phyloP scores from a whole-genome alignment of 1,139 yeast species.

The Debaryomyces singareniensis region DNA sequence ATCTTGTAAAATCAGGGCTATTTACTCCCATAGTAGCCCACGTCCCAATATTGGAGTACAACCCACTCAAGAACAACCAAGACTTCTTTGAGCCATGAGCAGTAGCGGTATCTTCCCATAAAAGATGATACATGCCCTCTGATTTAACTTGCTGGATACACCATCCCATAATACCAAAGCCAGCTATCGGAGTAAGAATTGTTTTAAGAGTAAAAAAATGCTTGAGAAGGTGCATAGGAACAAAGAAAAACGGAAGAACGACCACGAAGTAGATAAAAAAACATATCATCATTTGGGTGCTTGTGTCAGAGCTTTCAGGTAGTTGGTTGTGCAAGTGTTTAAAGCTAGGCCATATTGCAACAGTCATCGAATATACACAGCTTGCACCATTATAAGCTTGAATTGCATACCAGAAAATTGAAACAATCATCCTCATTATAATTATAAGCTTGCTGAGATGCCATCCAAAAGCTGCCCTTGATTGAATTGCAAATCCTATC shows the following conservation, averaged over 20 bases:
- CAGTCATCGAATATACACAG: constrained; percentile 8
- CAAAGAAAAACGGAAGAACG: constrained; percentile 10
- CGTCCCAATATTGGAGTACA: constrained; percentile 17
- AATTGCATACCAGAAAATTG: constrained; percentile 15
- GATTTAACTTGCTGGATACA: constrained; percentile 9
- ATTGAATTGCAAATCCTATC: constrained; percentile 16
- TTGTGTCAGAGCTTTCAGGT: constrained; percentile 10
- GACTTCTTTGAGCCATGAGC: constrained; percentile 4
- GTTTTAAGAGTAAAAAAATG: constrained; percentile 5
- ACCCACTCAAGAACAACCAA: constrained; percentile 17
- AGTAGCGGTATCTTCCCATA: constrained; percentile 3
- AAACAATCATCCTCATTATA: constrained; percentile 11
- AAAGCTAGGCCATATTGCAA: constrained; percentile 10
- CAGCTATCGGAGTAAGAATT: constrained; percentile 9
- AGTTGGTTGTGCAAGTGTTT: constrained; percentile 11
- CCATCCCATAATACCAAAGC: constrained; percentile 9
- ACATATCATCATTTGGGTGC: constrained; percentile 14
- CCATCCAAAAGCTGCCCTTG: constrained; percentile 16
- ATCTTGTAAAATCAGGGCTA: constrained; percentile 39
- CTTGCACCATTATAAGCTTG: constrained; percentile 16
- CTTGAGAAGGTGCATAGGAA: constrained; percentile 14
- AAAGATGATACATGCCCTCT: constrained; percentile 9
- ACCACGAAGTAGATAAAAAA: constrained; percentile 14
- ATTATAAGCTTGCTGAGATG: constrained; percentile 13
- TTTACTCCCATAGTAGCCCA: constrained; percentile 34